Evolutionary conservation across 1,284 basidiomycete species (phyloP).

Genomic region (Ceratobasidium sp.): DNA sequence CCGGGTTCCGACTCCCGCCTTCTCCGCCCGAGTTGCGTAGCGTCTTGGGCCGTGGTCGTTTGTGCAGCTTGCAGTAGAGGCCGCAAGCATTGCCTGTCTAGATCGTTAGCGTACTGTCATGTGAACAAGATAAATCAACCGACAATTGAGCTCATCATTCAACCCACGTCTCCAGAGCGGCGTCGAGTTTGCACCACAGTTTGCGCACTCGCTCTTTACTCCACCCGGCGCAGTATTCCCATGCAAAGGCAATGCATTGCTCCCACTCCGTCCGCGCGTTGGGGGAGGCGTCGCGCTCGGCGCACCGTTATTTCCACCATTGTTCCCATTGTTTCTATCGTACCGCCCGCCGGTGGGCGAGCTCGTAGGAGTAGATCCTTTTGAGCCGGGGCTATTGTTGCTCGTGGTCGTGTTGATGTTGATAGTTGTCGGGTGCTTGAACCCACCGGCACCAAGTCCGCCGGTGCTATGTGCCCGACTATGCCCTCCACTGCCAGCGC

Average conservation of each 20-base stretch:
- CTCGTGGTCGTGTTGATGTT: slow-evolving; percentile 26
- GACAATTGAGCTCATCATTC: slow-evolving; percentile 86
- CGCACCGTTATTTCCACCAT: slow-evolving; percentile 36
- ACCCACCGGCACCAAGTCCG: slow-evolving; percentile 2
- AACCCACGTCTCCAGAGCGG: slow-evolving; percentile 83
- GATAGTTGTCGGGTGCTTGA: slow-evolving; percentile 38
- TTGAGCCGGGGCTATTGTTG: slow-evolving; percentile 2
- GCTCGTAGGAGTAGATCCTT: slow-evolving; percentile 57
- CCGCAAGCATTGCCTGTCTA: slow-evolving; percentile 46
- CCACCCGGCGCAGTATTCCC: slow-evolving; percentile 72
- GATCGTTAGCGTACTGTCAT: slow-evolving; percentile 18
- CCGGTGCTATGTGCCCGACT: slow-evolving; percentile 37
- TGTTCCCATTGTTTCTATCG: slow-evolving; percentile 13
- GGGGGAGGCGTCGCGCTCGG: slow-evolving; percentile 55
- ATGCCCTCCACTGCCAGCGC: slow-evolving; percentile 15
- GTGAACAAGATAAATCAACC: slow-evolving; percentile 53
- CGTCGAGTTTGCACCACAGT: slow-evolving; percentile 85
- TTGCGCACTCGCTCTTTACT: slow-evolving; percentile 84
- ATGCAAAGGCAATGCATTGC: slow-evolving; percentile 46
- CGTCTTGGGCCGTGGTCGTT: slow-evolving; percentile 83
- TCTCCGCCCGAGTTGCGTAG: slow-evolving; percentile 81
- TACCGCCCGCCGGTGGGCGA: slow-evolving; percentile 20
- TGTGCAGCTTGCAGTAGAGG: slow-evolving; percentile 63
- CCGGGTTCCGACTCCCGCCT: slow-evolving; percentile 49
- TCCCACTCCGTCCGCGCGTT: slow-evolving; percentile 48